Conservation (phyloP, 768 basidiomycete species). For the Clitopilus hobsonii region DNA sequence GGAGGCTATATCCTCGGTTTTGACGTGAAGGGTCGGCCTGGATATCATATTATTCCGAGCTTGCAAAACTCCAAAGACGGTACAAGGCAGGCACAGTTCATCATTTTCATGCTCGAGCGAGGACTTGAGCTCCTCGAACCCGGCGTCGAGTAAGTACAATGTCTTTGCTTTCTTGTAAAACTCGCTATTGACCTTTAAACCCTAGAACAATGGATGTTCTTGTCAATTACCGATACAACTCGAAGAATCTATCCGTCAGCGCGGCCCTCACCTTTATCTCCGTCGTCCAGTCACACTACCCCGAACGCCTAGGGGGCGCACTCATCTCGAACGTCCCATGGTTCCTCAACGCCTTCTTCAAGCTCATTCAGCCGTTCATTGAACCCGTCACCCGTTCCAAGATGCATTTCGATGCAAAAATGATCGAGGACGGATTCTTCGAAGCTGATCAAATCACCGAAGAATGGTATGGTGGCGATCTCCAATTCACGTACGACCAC, state of each 20-base stretch:
- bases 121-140: constrained; percentile 73
- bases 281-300: constrained; percentile 80
- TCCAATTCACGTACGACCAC: constrained; percentile 70
- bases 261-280: constrained; percentile 44
- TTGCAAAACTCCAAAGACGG: constrained; percentile 76
- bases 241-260: constrained; percentile 47
- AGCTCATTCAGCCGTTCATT: constrained; percentile 73
- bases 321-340: constrained; percentile 79
- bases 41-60: constrained; percentile 60
- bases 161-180: constrained; percentile 3
- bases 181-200: background rate
- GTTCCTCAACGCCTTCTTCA: constrained; percentile 70
- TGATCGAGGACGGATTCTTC: constrained; percentile 65
- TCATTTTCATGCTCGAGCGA: constrained; percentile 76
- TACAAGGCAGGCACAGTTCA: constrained; percentile 64
- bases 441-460: constrained; percentile 63
- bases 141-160: constrained; percentile 64
- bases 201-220: constrained; percentile 62
- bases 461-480: constrained; percentile 49
- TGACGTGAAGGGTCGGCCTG: constrained; percentile 61
- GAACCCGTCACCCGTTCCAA: constrained; percentile 78
- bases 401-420: constrained; percentile 68
- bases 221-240: constrained; percentile 73
- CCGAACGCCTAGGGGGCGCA: constrained; percentile 76
- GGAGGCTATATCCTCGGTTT: constrained; percentile 78